These are phyloP conservation scores for Zygosaccharomyces siamensis DNA, from an alignment of 805 yeast species.

Conservation along the genomic window DNA sequence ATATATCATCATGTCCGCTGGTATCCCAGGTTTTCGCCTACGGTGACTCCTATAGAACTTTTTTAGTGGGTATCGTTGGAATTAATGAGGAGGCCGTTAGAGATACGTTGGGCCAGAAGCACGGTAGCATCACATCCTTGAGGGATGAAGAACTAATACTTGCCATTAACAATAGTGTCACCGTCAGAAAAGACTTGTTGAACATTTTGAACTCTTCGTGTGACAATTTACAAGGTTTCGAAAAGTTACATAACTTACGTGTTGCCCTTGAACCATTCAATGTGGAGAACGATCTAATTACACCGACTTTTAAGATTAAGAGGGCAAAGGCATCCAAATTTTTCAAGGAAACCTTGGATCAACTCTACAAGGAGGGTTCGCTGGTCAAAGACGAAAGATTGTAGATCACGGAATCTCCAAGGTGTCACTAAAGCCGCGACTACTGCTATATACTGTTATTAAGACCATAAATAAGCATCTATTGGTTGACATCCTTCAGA, in stretches of 20 bases:
- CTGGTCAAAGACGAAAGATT: conserved; percentile 20
- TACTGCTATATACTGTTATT: too few relatives aligned
- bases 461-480: too few relatives aligned
- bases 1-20: conserved; percentile 48
- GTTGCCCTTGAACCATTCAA: conserved; percentile 56
- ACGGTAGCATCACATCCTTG: conserved; percentile 29
- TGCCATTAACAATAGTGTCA: conserved; percentile 18
- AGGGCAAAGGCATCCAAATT: conserved; percentile 45
- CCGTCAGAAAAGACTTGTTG: conserved; percentile 19
- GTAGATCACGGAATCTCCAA: background rate
- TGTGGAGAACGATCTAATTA: conserved; percentile 55
- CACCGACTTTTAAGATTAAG: conserved; percentile 62
- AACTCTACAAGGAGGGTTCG: conserved; percentile 49
- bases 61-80: conserved; percentile 58
- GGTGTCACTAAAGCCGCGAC: too few relatives aligned
- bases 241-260: conserved; percentile 51
- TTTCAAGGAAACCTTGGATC: conserved; percentile 39
- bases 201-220: conserved; percentile 17
- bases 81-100: conserved; percentile 47
- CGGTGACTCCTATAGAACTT: conserved; percentile 57
- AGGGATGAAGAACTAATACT: conserved; percentile 31
- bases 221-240: conserved; percentile 55
- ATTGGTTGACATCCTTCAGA: too few relatives aligned
- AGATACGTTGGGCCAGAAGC: conserved; percentile 30
- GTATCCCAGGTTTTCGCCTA: conserved; percentile 54